Evolutionary conservation across 345 rosid species (phyloP).

Genomic region (Iberis pinnata): DNA sequence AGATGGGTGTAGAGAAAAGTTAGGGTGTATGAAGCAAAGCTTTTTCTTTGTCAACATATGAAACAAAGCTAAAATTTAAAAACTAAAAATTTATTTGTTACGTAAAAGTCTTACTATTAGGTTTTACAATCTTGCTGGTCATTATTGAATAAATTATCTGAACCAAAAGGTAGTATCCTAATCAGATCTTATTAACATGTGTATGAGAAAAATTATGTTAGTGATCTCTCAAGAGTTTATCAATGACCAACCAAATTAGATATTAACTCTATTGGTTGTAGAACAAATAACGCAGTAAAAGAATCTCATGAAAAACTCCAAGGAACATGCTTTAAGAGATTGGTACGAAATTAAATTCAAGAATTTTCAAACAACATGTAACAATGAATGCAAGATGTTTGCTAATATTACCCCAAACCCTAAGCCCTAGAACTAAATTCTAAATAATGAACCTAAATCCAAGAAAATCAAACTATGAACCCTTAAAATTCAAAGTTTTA

Average conservation of each 20-base stretch:
- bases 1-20: background rate
- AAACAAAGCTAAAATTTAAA: background rate
- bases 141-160: slow-evolving; percentile 52
- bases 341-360: slow-evolving; percentile 65
- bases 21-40: no score
- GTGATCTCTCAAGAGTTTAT: slow-evolving; percentile 13
- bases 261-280: background rate
- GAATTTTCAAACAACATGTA: slow-evolving; percentile 21
- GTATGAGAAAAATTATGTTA: no score
- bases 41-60: background rate
- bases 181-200: slow-evolving; percentile 10
- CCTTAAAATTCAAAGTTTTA: no score
- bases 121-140: slow-evolving; percentile 40
- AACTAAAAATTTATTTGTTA: slow-evolving; percentile 52
- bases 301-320: background rate
- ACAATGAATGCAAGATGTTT: background rate
- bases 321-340: slow-evolving; percentile 15
- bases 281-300: slow-evolving; percentile 1
- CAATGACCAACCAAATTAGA: slow-evolving; percentile 7
- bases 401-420: background rate
- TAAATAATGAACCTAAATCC: no score
- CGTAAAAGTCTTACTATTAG: slow-evolving; percentile 59
- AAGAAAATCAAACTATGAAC: no score
- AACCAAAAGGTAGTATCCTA: slow-evolving; percentile 32
- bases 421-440: no score